phyloP scores from a whole-genome alignment of 805 yeast species.

The Kuraishia capsulata region DNA sequence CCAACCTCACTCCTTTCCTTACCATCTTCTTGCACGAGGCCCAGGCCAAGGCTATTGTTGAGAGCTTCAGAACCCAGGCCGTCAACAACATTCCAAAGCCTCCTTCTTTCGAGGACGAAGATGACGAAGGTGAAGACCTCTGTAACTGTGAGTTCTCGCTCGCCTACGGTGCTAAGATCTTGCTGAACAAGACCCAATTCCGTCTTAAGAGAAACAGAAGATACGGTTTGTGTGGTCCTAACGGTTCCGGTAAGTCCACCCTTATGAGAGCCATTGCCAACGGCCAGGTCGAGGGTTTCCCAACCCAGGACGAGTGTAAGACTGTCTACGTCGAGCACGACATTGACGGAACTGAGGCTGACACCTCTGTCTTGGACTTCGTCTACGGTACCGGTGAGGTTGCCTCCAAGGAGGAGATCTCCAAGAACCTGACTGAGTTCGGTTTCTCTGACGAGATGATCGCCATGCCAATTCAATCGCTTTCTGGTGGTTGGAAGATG shows the following conservation, averaged over 20 bases:
- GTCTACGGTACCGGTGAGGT: slow-evolving; percentile 77
- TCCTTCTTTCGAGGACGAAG: slow-evolving; percentile 84
- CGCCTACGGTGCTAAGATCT: slow-evolving; percentile 99
- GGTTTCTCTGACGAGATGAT: slow-evolving; percentile 92
- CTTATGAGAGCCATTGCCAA: slow-evolving; percentile 98
- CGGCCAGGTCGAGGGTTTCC: slow-evolving; percentile 99
- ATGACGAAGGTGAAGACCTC: slow-evolving; percentile 98
- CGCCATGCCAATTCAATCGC: slow-evolving; percentile 86
- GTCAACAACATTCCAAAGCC: slow-evolving; percentile 97
- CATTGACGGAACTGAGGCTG: slow-evolving; percentile 97
- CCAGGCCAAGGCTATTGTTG: slow-evolving; percentile 83
- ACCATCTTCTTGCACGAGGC: slow-evolving; percentile 92
- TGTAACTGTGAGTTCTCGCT: slow-evolving; percentile 99
- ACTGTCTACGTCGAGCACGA: slow-evolving; percentile 99
- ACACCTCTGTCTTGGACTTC: slow-evolving; percentile 87
- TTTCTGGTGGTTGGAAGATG: slow-evolving; percentile 99
- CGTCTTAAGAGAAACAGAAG: slow-evolving; percentile 98
- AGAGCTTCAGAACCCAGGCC: slow-evolving; percentile 91
- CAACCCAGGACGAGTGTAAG: slow-evolving; percentile 97
- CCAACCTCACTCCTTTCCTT: slow-evolving; percentile 85
- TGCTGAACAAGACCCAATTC: slow-evolving; percentile 98
- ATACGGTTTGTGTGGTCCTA: slow-evolving; percentile 99
- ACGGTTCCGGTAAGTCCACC: slow-evolving; percentile 99
- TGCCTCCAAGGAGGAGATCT: slow-evolving; percentile 66
- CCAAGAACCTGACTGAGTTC: slow-evolving; percentile 76